Percentiles rank a stretch among this genome's conserved stretches.
These are phyloP conservation scores for Calycina herbarum DNA, from an alignment of 2,329 filamentous ascomycete species.

Conservation along the genomic window DNA sequence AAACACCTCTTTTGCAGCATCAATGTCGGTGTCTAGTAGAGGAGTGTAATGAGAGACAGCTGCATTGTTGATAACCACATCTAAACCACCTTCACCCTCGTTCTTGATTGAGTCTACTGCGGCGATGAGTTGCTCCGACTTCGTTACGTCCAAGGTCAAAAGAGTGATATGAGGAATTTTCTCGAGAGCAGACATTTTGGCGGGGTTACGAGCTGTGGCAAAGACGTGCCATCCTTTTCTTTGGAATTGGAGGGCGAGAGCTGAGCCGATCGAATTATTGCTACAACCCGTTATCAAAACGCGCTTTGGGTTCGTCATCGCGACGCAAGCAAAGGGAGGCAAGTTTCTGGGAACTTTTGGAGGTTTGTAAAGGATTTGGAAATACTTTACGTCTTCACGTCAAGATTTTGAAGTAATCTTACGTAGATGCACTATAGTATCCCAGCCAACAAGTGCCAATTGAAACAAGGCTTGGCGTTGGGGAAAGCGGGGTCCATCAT, in stretches of 20 bases:
- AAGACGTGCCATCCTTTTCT: slow-evolving; percentile 40
- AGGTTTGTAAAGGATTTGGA: too few relatives aligned
- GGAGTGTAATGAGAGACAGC: slow-evolving; percentile 28
- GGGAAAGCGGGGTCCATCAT: too few relatives aligned
- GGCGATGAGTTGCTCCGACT: not conserved
- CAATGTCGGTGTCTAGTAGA: slow-evolving; percentile 35
- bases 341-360: too few relatives aligned
- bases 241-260: slow-evolving; percentile 42
- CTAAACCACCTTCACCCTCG: slow-evolving; percentile 14
- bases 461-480: too few relatives aligned
- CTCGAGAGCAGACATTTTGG: slow-evolving; percentile 35
- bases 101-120: not conserved
- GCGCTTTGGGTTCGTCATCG: too few relatives aligned
- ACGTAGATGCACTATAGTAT: too few relatives aligned
- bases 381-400: too few relatives aligned
- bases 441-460: too few relatives aligned
- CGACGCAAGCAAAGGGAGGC: too few relatives aligned
- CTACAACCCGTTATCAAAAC: slow-evolving; percentile 44
- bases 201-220: slow-evolving; percentile 41
- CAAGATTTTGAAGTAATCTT: too few relatives aligned
- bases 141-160: slow-evolving; percentile 42
- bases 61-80: slow-evolving; percentile 47
- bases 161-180: slow-evolving; percentile 34
- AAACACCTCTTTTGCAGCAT: slow-evolving; percentile 35
- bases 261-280: slow-evolving; percentile 42